These are phyloP conservation scores for Isoetes engelmannii DNA, from an alignment of 83 land plant genomes.

Conservation along the genomic window DNA sequence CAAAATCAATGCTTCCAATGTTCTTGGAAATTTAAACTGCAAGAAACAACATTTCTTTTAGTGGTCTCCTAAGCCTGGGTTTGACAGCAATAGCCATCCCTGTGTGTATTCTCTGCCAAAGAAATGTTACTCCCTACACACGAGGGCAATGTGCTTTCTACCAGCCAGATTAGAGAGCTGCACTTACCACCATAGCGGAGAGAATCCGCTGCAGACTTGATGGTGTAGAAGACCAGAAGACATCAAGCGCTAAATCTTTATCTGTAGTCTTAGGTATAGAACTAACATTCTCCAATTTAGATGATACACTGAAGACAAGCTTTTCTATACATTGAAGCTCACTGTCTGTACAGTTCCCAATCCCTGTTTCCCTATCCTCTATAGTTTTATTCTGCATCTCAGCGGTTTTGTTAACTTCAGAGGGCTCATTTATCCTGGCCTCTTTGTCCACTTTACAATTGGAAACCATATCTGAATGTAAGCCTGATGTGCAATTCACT, in stretches of 20 bases:
- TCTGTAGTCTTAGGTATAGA: slow-evolving; percentile 2
- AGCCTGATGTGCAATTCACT: no score
- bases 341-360: background rate
- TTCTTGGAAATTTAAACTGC: slow-evolving; percentile 77
- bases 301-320: slow-evolving; percentile 2
- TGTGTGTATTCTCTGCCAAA: no score
- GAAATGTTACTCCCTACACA: no score
- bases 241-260: slow-evolving; percentile 52
- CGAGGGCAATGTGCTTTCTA: no score
- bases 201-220: slow-evolving; percentile 37
- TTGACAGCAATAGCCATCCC: no score
- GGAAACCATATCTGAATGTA: no score
- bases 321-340: no score
- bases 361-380: background rate
- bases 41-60: background rate
- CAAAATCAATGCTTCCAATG: slow-evolving; percentile 72
- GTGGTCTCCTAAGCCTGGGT: no score
- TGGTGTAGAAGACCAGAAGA: slow-evolving; percentile 46
- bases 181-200: slow-evolving; percentile 62
- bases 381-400: no score
- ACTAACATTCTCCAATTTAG: background rate
- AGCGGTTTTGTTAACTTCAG: no score
- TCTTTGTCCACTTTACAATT: no score
- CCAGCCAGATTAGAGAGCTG: background rate
- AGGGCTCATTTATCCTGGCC: no score